Percentiles rank a stretch among this genome's conserved stretches.
Evolutionary conservation across 495 filamentous ascomycete genomes (phyloP).

Genomic region (Pseudoneurospora amorphoporcata): DNA sequence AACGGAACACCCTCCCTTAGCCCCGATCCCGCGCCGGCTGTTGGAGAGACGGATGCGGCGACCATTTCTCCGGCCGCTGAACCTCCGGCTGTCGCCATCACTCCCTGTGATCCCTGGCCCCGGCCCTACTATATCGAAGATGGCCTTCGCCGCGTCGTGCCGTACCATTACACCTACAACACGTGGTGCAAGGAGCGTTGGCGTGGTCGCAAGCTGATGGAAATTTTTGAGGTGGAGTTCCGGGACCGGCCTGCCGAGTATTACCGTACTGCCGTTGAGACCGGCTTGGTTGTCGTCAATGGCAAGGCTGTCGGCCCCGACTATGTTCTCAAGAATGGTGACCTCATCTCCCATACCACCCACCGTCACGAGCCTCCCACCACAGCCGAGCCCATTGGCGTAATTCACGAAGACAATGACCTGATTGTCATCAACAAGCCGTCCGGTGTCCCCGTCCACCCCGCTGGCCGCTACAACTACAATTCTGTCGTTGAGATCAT

Average conservation of each 20-base stretch:
- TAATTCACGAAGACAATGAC: conserved; percentile 82
- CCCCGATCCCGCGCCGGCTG: conserved; percentile 21
- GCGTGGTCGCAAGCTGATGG: conserved; percentile 62
- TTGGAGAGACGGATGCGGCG: neutral
- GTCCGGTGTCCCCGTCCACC: conserved; percentile 86
- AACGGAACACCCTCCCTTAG: neutral
- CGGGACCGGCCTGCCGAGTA: conserved; percentile 78
- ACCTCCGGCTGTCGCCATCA: conserved; percentile 26
- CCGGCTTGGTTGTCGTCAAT: conserved; percentile 63
- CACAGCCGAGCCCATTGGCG: conserved; percentile 62
- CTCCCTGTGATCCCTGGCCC: conserved; percentile 54
- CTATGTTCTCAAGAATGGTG: conserved; percentile 41
- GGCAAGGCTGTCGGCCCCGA: conserved; percentile 48
- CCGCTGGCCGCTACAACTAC: conserved; percentile 89
- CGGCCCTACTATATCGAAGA: conserved; percentile 69
- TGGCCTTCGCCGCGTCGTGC: conserved; percentile 69
- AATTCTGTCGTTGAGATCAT: conserved; percentile 92
- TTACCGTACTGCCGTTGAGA: conserved; percentile 74
- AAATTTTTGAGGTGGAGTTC: conserved; percentile 79
- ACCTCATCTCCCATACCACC: conserved; percentile 83
- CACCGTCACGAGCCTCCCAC: conserved; percentile 95
- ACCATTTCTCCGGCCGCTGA: neutral
- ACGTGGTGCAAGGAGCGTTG: conserved; percentile 86
- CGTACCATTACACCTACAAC: conserved; percentile 91
- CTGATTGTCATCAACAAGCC: conserved; percentile 96